Evolutionary conservation across 2,329 filamentous ascomycete genomes (phyloP), one percentile per base, ranked within the genome.

Genomic region (Dactylellina drechsleri): DNA sequence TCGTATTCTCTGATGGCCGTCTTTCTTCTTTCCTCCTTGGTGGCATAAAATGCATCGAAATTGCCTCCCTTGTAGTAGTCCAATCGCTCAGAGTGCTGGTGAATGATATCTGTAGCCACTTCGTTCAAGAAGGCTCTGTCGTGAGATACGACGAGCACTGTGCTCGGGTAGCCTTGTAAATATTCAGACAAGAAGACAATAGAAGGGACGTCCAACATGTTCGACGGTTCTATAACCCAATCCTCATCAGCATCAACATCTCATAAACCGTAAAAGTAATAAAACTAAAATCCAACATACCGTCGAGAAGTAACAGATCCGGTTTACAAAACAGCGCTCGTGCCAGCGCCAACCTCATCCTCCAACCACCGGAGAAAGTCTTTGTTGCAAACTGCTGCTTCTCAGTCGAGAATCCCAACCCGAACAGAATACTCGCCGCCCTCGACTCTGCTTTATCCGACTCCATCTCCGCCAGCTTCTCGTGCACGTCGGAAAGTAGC

Each of bases 131-230:
- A 99, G 0, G 95, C 93, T 86, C 95, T 89, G 88, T 99, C 95
- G 91, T 99, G 95, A 82, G 92, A 97, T 77, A 99, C 95, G 64
- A 99, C 94, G 13, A 99, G 86, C 28, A 99, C 89, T 1, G 95
- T 98, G 83, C 92, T 97, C 45, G 94, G 94, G 81, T 99, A 99
- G 57, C 85, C 86, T 82, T 97, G 93, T 7, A 99, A 90, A 81
- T 99, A 99, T 80, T 93, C 94, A 56, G 94, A 91, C 82, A 99
- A 87, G 88, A 98, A 99, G 67, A 95, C 96, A 81, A 99, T 98
- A 23, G 95, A 98, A n/a, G 95, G 95, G 70, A 99, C 95, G 84
- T 98, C 95, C 92, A 99, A 93, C 94, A 98, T 98, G 89, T 98
- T 98, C 66, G 94, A 98, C 84, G 95, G 95, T 89, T 99, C 95